A percentile compares a stretch with the other conserved stretches of the same genome.
Evolutionary conservation across 805 yeast genomes (phyloP).

Genomic region (Myxozyma neotropica): DNA sequence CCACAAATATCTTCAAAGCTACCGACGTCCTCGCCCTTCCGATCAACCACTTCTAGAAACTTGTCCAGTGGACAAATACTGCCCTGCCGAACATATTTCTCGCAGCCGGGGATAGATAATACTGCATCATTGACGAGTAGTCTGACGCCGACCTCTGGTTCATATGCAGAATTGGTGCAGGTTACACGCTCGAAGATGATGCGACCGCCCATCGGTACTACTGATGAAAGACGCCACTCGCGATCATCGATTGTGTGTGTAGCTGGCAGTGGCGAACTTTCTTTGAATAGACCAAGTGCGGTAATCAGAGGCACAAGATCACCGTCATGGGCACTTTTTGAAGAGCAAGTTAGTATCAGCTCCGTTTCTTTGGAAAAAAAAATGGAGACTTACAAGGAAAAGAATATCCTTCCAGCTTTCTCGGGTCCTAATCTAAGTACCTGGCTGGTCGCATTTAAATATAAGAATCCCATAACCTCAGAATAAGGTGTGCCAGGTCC

Average conservation of each 20-base stretch:
- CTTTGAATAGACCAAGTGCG: slow-evolving; percentile 49
- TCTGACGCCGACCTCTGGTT: slow-evolving; percentile 47
- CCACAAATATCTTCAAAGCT: slow-evolving; percentile 24
- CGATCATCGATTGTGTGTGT: slow-evolving; percentile 18
- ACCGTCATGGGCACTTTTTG: slow-evolving; percentile 59
- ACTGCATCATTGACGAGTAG: slow-evolving; percentile 57
- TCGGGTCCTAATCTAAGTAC: slow-evolving; percentile 49
- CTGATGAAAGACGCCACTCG: slow-evolving; percentile 22
- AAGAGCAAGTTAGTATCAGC: not conserved
- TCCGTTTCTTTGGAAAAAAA: not conserved
- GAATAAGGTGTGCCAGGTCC: slow-evolving; percentile 40
- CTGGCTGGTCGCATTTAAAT: slow-evolving; percentile 53
- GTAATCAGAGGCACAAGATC: slow-evolving; percentile 55
- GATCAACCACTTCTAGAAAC: slow-evolving; percentile 16
- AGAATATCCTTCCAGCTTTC: slow-evolving; percentile 16
- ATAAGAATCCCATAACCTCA: slow-evolving; percentile 48
- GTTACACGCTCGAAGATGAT: slow-evolving; percentile 41
- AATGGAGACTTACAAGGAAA: slow-evolving; percentile 34
- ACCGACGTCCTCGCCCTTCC: slow-evolving; percentile 12
- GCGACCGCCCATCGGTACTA: slow-evolving; percentile 38
- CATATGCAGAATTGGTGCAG: slow-evolving; percentile 13
- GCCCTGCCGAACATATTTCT: not conserved
- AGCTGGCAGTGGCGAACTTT: slow-evolving; percentile 16
- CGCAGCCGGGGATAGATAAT: slow-evolving; percentile 52
- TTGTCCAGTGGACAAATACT: slow-evolving; percentile 21